Evolutionary conservation across 352 stramenopile species (phyloP).

Genomic region (Pythium sp.): DNA sequence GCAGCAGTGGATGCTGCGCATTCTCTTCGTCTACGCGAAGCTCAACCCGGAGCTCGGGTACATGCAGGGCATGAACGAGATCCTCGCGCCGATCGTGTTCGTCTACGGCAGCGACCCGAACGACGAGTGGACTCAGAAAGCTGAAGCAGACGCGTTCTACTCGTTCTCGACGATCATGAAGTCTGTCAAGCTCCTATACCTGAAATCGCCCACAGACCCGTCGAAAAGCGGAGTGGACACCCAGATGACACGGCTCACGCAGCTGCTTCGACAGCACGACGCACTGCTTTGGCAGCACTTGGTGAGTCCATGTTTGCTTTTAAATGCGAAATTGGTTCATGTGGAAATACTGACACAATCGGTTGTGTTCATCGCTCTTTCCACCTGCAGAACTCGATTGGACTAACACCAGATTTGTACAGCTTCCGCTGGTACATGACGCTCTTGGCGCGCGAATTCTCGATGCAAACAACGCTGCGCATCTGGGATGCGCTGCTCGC

Average conservation of each 20-base stretch:
- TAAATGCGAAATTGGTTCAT: neutral
- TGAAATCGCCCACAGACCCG: slow-evolving; percentile 33
- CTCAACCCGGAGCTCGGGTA: slow-evolving; percentile 85
- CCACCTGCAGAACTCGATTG: slow-evolving; percentile 52
- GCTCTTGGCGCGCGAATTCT: slow-evolving; percentile 57
- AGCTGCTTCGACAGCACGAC: slow-evolving; percentile 61
- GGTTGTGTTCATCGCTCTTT: slow-evolving; percentile 4
- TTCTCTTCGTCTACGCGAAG: slow-evolving; percentile 77
- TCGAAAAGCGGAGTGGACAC: slow-evolving; percentile 51
- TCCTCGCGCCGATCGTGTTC: slow-evolving; percentile 84
- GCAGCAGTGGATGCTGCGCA: slow-evolving; percentile 66
- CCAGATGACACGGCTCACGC: slow-evolving; percentile 50
- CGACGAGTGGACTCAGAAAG: slow-evolving; percentile 28
- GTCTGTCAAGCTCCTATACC: slow-evolving; percentile 48
- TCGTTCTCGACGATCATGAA: slow-evolving; percentile 50
- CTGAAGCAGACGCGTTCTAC: slow-evolving; percentile 55
- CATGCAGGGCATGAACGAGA: slow-evolving; percentile 96
- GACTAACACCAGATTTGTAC: slow-evolving; percentile 56
- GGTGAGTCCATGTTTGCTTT: slow-evolving; percentile 23
- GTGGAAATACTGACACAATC: neutral
- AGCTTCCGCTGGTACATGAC: slow-evolving; percentile 78
- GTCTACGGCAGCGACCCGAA: slow-evolving; percentile 60
- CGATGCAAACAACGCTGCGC: slow-evolving; percentile 47
- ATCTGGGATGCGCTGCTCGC: slow-evolving; percentile 64
- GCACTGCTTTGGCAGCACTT: slow-evolving; percentile 62